Base-by-base conservation (phyloP, 139 green algal species). In the Volvox reticuliferus region DNA sequence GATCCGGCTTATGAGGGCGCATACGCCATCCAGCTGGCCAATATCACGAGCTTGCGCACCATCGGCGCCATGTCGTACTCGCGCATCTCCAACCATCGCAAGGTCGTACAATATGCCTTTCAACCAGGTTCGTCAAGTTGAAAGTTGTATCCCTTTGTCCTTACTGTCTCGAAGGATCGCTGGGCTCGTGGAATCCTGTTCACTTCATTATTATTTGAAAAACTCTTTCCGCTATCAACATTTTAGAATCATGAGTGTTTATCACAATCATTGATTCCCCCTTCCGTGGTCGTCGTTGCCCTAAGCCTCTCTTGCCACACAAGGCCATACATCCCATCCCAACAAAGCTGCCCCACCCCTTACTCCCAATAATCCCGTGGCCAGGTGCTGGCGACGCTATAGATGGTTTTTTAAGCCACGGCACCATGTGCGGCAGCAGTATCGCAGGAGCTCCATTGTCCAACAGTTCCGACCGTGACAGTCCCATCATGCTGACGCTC, bases 51-150 rank as follows among this genome's bases (percentile, higher is more conserved):
- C 24, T 6, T 32, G 20, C 73, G 14, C 73, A 79, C 73, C 26
- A 79, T 79, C 73, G 73, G 73, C 73, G 73, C 16, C 73, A 79
- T 79, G 73, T 14, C 26, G 26, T 79, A 79, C 28, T 36, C 2
- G 26, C 73, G 73, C 73, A 79, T 79, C 26, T 9, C 73, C 2
- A 18, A 79, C 73, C 73, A 79, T 32, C 73, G 73, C 73, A 79
- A 79, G 28, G 28, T 79, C 73, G 73, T 79, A 19, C 73, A 79
- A 32, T 79, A 79, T 32, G 73, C 73, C 73, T 79, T 79, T 18
- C 16, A 79, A 22, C 73, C 73, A 35, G 9, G 73, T 79, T n/a
- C n/a, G n/a, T n/a, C n/a, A n/a, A n/a, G n/a, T n/a, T n/a, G n/a
- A n/a, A n/a, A n/a, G n/a, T n/a, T n/a, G n/a, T n/a, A n/a, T n/a